Percentiles rank a stretch among this genome's conserved stretches.
Evolutionary conservation across 805 yeast genomes (phyloP).

Genomic region (Kodamaea kaohsiungensis): DNA sequence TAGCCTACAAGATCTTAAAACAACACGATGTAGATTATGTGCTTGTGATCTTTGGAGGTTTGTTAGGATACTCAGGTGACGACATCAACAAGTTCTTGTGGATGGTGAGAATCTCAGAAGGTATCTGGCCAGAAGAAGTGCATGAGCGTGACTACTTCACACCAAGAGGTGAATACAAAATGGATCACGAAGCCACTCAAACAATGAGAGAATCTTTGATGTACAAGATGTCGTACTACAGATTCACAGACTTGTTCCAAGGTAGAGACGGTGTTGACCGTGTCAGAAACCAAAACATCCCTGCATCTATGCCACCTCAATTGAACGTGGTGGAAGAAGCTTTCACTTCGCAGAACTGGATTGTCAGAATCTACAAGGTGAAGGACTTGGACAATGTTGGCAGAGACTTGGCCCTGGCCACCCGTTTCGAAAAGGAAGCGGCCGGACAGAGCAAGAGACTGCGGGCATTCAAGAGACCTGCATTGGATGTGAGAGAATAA

Average conservation of each 20-base stretch:
- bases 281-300: slow-evolving; percentile 82
- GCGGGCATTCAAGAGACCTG: slow-evolving; percentile 52
- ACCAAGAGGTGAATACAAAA: slow-evolving; percentile 80
- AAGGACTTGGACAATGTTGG: slow-evolving; percentile 88
- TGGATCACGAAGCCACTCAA: slow-evolving; percentile 77
- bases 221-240: slow-evolving; percentile 93
- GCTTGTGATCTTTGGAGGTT: slow-evolving; percentile 90
- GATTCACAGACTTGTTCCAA: slow-evolving; percentile 71
- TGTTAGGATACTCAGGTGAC: slow-evolving; percentile 92
- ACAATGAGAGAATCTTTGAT: slow-evolving; percentile 87
- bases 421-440: slow-evolving; percentile 48
- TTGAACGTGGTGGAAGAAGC: slow-evolving; percentile 88
- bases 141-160: slow-evolving; percentile 84
- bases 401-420: slow-evolving; percentile 65
- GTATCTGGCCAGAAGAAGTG: slow-evolving; percentile 99
- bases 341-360: slow-evolving; percentile 94
- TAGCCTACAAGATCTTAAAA: slow-evolving; percentile 82
- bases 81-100: slow-evolving; percentile 95
- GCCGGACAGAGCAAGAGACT: slow-evolving; percentile 37
- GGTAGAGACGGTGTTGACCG: slow-evolving; percentile 72
- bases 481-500: slow-evolving; percentile 50
- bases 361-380: slow-evolving; percentile 90
- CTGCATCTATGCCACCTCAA: slow-evolving; percentile 45
- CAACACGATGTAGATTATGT: slow-evolving; percentile 96
- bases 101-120: slow-evolving; percentile 99